Evolutionary conservation across 2,329 filamentous ascomycete species (phyloP), one percentile per base, ranked within the genome.

Genomic region (Eurotiales sp.): DNA sequence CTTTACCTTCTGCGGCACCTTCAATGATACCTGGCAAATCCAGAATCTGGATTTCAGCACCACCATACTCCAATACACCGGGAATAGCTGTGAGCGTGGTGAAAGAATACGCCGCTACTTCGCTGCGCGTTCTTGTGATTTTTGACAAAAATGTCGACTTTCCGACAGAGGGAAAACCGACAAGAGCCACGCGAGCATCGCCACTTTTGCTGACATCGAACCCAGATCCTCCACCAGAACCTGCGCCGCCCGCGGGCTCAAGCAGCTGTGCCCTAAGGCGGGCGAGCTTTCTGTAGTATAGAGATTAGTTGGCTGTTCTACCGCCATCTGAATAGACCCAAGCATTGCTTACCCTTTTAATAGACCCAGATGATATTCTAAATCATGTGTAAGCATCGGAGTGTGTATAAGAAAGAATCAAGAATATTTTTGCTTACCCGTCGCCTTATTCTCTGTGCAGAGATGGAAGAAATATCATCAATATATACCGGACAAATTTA

Each of bases 91-190:
- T 99, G 40, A 99, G 78, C 1, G 93, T 99, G 10, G 93, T 99
- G 82, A 99, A 99, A 51, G 92, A 85, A 68, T 99, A 99, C 0
- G 93, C 88, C 1, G 93, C 93, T 23, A 96, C 90, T 69, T 96
- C 92, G 46, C 90, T 96, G 65, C 90, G 90, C 34, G 95, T 99
- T 75, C 96, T 97, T 45, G 93, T 99, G 68, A 99, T 95, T 67
- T 97, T 96, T 44, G 91, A 96, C n/a, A 99, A 71, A 67, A 99
- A 97, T 0, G 93, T 99, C 2, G 93, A 99, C 76, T 99, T 99
- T 69, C 93, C 93, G 46, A 99, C 93, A 0, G 95, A 99, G 0
- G 95, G 93, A 63, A 99, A 99, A n/a, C 93, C 93, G 49, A 99
- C 95, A 2, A 99, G 83, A 1, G 95, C 90, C 73, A 99, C 97